Conservation (phyloP, 2,329 filamentous ascomycete species). For the Ceratocystis albifundus region DNA sequence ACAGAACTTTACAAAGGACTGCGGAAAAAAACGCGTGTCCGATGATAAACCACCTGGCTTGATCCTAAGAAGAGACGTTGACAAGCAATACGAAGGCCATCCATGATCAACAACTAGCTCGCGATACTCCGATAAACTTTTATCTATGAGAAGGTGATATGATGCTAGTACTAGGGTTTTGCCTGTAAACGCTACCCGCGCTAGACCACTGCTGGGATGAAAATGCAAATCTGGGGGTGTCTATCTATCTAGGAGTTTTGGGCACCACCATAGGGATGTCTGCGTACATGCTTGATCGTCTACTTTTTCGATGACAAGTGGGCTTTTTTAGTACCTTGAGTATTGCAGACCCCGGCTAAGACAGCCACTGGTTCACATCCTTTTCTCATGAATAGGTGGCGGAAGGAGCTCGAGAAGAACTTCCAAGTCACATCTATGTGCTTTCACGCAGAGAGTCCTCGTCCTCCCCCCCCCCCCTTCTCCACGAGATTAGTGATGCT, state of each 20-base stretch:
- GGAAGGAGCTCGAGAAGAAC: neutral
- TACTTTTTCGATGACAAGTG: conserved; percentile 4
- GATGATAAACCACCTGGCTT: too few species aligned
- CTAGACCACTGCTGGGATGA: conserved; percentile 11
- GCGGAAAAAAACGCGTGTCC: too few species aligned
- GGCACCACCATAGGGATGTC: neutral
- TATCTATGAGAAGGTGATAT: too few species aligned
- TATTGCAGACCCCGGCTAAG: neutral
- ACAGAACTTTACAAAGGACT: neutral
- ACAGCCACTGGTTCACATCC: neutral
- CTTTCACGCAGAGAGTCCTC: neutral
- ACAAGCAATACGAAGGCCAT: neutral
- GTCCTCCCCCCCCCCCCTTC: neutral
- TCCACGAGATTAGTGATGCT: neutral
- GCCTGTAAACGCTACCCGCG: neutral
- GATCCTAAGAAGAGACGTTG: neutral
- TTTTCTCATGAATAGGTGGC: neutral
- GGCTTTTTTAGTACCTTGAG: neutral
- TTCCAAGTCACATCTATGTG: neutral
- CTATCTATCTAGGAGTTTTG: conserved; percentile 18
- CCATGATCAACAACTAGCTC: neutral
- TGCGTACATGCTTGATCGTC: neutral
- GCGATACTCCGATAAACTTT: too few species aligned
- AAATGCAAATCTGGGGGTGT: conserved; percentile 14
- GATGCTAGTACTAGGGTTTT: too few species aligned